Evolutionary conservation across 768 basidiomycete species (phyloP), one percentile per base, ranked within the genome.

Genomic region (Tricholoma hemisulphureum): DNA sequence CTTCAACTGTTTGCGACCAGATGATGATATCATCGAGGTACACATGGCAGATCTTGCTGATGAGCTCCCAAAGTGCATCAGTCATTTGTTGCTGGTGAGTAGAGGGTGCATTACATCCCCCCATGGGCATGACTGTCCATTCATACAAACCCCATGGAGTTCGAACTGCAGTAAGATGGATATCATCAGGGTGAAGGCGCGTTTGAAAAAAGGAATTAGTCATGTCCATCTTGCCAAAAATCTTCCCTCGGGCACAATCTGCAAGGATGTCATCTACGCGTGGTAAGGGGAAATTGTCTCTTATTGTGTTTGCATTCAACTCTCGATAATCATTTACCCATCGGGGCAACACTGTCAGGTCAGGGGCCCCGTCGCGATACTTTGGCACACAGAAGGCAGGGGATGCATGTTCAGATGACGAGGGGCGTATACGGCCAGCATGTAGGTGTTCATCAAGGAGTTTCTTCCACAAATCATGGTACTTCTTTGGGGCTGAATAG

Each of bases 401-500:
- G 18, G 55, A 55, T 14, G 45, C 21, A 23, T 48, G 3, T 52
- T 69, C 72, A 0, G 68, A 70, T 0, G 65, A 66, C 0, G 74
- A 77, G 2, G 68, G 66, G 0, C 62, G 54, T 0, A 78, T 61
- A 0, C 64, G 43, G 0, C 76, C 73, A 0, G 71, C 71, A 6
- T 45, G 61, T 1, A 76, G 56, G 41, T 76, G 75, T 35, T 71
- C 61, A 10, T 72, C 34, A 4, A 77, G 60, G 0, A 79, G 57
- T 9, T 46, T 63, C 14, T 65, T 54, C 72, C 72, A 76, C 0
- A 66, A 65, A 10, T 74, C 69, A 0, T 55, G 45, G 31, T 72
- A 76, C 32, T 75, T 75, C 8, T 66, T 59, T 0, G 74, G 73
- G 21, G 65, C 73, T 0, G 64, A 52, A 31, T 77, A 78, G 0